A percentile compares a stretch with the other conserved stretches of the same genome.
phyloP scores from a whole-genome alignment of 2,329 filamentous ascomycete species.

The Hymenoscyphus albidus region DNA sequence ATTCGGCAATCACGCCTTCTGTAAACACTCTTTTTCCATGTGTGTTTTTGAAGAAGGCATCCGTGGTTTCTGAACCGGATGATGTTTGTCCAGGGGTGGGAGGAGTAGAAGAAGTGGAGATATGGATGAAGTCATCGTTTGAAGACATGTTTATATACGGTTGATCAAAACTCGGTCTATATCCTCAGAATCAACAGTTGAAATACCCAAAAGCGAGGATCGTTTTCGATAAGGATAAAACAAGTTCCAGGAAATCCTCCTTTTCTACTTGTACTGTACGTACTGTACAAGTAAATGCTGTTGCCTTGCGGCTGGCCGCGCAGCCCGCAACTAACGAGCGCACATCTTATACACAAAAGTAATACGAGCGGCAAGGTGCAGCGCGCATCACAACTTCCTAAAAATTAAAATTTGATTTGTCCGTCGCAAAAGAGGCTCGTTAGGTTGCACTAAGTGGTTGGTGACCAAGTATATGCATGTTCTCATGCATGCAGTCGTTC shows the following conservation, averaged over 20 bases:
- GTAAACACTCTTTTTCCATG: slow-evolving; percentile 24
- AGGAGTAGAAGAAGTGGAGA: slow-evolving; percentile 14
- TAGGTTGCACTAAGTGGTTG: not conserved
- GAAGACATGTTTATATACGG: slow-evolving; percentile 14
- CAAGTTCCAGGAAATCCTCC: not conserved
- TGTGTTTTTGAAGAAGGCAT: slow-evolving; percentile 23
- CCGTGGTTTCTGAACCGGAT: slow-evolving; percentile 8
- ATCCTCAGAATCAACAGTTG: not conserved
- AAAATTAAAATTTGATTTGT: not conserved
- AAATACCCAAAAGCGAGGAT: too few species aligned
- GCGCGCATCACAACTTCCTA: not conserved
- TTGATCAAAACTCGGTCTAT: not conserved
- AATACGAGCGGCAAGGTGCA: slow-evolving; percentile 1
- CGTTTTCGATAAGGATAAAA: not conserved
- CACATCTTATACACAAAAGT: not conserved
- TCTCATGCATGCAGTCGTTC: not conserved
- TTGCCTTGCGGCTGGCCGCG: slow-evolving; percentile 18
- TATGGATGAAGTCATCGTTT: slow-evolving; percentile 26
- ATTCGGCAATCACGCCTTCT: slow-evolving; percentile 22
- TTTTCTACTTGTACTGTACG: not conserved
- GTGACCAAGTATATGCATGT: too few species aligned
- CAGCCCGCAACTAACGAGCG: too few species aligned
- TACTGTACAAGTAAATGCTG: slow-evolving; percentile 10
- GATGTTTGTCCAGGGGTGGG: not conserved
- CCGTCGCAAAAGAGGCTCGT: not conserved